Base-by-base conservation (phyloP, 2,329 filamentous ascomycete genomes). In the Ascocoryne sarcoides region DNA sequence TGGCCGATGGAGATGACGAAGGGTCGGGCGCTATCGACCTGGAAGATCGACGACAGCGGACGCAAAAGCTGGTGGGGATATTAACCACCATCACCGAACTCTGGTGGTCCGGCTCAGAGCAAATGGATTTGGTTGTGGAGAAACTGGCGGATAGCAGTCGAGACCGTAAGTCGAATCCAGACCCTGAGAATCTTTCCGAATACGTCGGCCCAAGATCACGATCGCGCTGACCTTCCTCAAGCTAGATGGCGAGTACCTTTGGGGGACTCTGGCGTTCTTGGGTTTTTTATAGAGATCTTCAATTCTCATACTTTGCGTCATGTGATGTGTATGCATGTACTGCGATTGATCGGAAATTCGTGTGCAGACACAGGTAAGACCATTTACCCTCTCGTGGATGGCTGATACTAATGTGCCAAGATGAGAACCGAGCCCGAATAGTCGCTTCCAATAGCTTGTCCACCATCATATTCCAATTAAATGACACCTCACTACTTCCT, bases 311-410 rank as follows among this genome's bases (percentile, higher is more conserved):
- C 55, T 2, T 47, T 70, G 26, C 58, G 59, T 8, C 61, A 65
- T 21, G 53, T 62, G 1, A 60, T 79, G n/a, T 66, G 66, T 32
- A 62, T 73, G 5, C 76, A 80, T 40, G 60, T 68, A 5, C 61
- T 81, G 12, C 71, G 77, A 17, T 57, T 79, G 15, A 64, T 76
- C 12, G 77, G 76, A 10, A 82, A 82, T 54, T 72, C 73, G 8
- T 79, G 74, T 46, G 77, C 76, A 15, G 76, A 81, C 48, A 73
- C 71, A 48, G 68, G 71, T 71, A 56, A 40, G 56, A n/a, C 15
- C 15, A 10, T 31, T 29, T 19, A 2, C 10, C 35, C 16, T 10
- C 21, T 2, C 30, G 7, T 20, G 10, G 20, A n/a, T 16, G 30
- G 23, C 23, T 28, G 17, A 38, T 45, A 33, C 42, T 46, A 19